phyloP scores from a whole-genome alignment of 805 yeast species.

The Kodamaea laetipori region DNA sequence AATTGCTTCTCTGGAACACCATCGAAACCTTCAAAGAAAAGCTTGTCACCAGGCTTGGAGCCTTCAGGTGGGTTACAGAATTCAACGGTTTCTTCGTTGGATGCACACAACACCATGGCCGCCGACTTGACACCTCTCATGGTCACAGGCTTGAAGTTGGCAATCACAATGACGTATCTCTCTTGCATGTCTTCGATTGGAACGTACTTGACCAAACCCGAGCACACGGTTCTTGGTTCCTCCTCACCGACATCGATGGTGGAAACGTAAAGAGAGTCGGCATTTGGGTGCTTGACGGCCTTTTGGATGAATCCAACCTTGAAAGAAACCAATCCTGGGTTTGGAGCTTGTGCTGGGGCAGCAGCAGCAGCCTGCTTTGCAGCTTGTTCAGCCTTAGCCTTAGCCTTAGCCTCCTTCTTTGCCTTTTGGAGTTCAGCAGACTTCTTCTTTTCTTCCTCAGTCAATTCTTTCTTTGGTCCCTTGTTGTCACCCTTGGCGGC shows the following conservation, averaged over 20 bases:
- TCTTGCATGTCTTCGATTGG: slow-evolving; percentile 95
- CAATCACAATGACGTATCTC: slow-evolving; percentile 86
- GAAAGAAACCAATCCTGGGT: slow-evolving; percentile 85
- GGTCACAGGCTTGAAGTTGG: slow-evolving; percentile 94
- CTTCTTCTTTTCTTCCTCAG: slow-evolving; percentile 47
- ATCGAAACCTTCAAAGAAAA: slow-evolving; percentile 89
- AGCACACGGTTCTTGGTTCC: slow-evolving; percentile 97
- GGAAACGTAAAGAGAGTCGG: slow-evolving; percentile 93
- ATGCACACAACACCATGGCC: slow-evolving; percentile 97
- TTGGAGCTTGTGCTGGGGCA: slow-evolving; percentile 64
- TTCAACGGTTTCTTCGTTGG: slow-evolving; percentile 74
- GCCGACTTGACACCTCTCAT: slow-evolving; percentile 96
- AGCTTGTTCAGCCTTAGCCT: slow-evolving; percentile 53
- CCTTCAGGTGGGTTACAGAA: slow-evolving; percentile 94
- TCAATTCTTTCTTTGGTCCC: slow-evolving; percentile 25
- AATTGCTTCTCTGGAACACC: slow-evolving; percentile 87
- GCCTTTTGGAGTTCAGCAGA: slow-evolving; percentile 63
- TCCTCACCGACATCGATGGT: slow-evolving; percentile 97
- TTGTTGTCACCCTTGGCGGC: slow-evolving; percentile 19
- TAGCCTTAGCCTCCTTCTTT: slow-evolving; percentile 62
- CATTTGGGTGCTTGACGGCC: slow-evolving; percentile 96
- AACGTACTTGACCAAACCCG: slow-evolving; percentile 89
- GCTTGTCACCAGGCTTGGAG: slow-evolving; percentile 92
- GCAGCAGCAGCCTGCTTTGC: slow-evolving; percentile 51
- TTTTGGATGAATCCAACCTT: slow-evolving; percentile 96